These are phyloP conservation scores for Solanum tacnaense DNA, from an alignment of 257 asterid genomes.

Conservation along the genomic window DNA sequence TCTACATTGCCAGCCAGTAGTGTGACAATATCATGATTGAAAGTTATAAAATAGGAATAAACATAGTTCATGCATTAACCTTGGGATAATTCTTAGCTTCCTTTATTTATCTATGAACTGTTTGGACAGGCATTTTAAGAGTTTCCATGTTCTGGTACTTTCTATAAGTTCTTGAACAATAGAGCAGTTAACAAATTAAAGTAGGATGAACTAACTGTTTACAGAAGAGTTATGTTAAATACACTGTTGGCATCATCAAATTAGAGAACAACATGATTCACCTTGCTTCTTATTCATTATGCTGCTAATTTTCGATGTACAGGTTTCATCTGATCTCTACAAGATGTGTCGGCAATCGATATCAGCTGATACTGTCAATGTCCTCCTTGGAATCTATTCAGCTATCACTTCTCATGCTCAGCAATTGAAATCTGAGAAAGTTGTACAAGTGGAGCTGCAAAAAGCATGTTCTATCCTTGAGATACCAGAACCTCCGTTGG, in stretches of 20 bases:
- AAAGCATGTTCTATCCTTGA: constrained; percentile 58
- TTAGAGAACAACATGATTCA: neutral
- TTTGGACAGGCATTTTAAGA: neutral
- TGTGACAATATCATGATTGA: neutral
- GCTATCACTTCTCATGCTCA: constrained; percentile 64
- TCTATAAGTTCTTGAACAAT: neutral
- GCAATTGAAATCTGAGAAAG: constrained; percentile 47
- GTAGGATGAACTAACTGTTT: neutral
- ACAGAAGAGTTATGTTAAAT: neutral
- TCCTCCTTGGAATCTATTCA: constrained; percentile 43
- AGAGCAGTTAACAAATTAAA: neutral
- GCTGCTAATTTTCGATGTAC: constrained; percentile 5
- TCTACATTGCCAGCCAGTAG: neutral
- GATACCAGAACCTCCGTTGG: constrained; percentile 80
- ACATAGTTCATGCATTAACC: neutral
- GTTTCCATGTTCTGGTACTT: neutral
- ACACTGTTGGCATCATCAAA: neutral
- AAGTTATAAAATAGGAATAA: neutral
- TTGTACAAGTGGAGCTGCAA: constrained; percentile 51
- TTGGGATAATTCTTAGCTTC: neutral
- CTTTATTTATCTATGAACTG: neutral
- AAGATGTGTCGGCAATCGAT: constrained; percentile 50
- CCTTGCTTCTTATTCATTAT: neutral
- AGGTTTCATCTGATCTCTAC: constrained; percentile 84
- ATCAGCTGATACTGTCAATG: constrained; percentile 23